Evolutionary conservation across 2,329 filamentous ascomycete species (phyloP).

Genomic region (Cytospora piceicola): DNA sequence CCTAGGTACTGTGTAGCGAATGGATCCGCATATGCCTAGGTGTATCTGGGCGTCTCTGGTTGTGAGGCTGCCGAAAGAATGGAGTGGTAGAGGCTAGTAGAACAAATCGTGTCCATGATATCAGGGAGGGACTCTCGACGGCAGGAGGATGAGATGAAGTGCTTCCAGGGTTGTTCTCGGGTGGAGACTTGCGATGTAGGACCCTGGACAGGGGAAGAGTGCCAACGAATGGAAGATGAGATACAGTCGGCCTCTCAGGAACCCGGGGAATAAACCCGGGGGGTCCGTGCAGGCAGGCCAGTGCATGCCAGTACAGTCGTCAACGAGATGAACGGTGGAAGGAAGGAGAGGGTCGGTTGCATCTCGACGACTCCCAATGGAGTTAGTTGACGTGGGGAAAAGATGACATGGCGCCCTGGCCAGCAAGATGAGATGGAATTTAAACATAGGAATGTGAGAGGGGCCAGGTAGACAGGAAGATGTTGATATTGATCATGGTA

Average conservation of each 20-base stretch:
- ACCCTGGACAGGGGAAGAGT: neutral
- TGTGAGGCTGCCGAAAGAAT: neutral
- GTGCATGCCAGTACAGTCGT: neutral
- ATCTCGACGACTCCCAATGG: constrained; percentile 3
- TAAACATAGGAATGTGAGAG: neutral
- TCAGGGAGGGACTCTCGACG: neutral
- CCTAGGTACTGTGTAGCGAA: neutral
- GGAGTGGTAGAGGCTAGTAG: neutral
- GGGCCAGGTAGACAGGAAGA: neutral
- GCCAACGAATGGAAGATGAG: neutral
- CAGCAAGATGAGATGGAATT: constrained; percentile 10
- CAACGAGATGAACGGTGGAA: neutral
- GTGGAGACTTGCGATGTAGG: neutral
- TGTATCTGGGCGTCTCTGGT: neutral
- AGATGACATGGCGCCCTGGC: constrained; percentile 12
- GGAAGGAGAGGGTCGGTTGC: neutral
- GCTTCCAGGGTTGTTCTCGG: neutral
- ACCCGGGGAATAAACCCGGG: neutral
- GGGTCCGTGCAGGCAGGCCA: neutral
- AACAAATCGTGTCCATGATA: neutral
- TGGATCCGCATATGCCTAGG: neutral
- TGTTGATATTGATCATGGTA: neutral
- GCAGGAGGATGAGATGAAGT: neutral
- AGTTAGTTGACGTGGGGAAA: constrained; percentile 15
- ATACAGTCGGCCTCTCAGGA: neutral